Conservation (phyloP, 345 rosid genomes). For the Hibiscus trionum region DNA sequence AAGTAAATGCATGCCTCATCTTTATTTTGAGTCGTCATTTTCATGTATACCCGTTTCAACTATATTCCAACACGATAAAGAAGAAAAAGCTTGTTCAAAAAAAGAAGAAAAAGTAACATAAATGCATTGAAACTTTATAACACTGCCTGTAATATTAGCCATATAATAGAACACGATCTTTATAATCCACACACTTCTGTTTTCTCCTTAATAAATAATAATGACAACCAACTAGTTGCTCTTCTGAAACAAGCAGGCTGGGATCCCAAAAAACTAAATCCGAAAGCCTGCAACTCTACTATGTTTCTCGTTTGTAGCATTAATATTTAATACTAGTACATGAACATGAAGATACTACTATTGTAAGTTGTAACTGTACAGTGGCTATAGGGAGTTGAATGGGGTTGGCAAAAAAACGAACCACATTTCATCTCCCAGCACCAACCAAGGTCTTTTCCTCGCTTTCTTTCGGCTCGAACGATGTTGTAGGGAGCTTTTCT, state of each 20-base stretch:
- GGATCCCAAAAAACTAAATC: conserved; percentile 35
- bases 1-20: no score
- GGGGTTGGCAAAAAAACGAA: conserved; percentile 3
- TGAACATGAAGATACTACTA: conserved; percentile 11
- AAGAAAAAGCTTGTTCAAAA: no score
- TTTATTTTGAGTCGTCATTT: no score
- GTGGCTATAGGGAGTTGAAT: not conserved
- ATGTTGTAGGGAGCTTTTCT: conserved; percentile 8
- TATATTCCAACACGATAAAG: not conserved
- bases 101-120: not conserved
- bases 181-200: conserved; percentile 4
- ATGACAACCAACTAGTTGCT: conserved; percentile 7
- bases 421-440: conserved; percentile 33
- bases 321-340: not conserved
- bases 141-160: not conserved
- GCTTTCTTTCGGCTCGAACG: conserved; percentile 14
- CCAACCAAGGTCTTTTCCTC: conserved; percentile 36
- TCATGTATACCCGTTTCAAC: not conserved
- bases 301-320: conserved; percentile 9
- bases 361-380: conserved; percentile 20
- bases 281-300: conserved; percentile 28
- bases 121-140: not conserved
- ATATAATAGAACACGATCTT: not conserved
- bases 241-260: conserved; percentile 24
- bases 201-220: conserved; percentile 7